Evolutionary conservation across 2,329 filamentous ascomycete species (phyloP).

Genomic region (Colletotrichum sansevieriae): DNA sequence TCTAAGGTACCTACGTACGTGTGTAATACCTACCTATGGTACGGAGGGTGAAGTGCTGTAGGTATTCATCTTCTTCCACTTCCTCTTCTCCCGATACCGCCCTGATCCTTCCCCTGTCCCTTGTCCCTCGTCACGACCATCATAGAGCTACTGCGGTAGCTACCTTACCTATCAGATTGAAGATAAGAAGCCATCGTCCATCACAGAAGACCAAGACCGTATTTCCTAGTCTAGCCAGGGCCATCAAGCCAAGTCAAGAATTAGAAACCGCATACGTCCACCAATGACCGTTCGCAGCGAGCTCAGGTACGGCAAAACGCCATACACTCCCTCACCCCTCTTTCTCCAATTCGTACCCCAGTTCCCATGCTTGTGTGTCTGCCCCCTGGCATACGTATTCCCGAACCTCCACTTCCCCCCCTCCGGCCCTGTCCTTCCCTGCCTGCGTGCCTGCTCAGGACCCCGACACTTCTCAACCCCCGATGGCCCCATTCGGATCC

Average conservation of each 20-base stretch:
- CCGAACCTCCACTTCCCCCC: not conserved
- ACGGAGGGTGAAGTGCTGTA: not conserved
- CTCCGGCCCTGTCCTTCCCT: not conserved
- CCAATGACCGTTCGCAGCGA: constrained; percentile 18
- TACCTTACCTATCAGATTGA: too few relatives aligned
- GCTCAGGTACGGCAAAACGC: constrained; percentile 28
- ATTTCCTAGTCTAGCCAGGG: constrained; percentile 4
- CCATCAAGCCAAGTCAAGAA: constrained; percentile 18
- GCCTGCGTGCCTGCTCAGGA: not conserved
- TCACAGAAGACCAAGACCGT: not conserved
- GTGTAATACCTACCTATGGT: not conserved
- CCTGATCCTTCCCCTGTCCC: not conserved
- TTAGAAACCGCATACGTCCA: constrained; percentile 30
- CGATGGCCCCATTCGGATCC: constrained; percentile 22
- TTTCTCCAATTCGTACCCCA: constrained; percentile 2
- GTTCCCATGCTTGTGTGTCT: not conserved
- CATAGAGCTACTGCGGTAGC: too few relatives aligned
- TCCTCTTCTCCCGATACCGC: constrained; percentile 29
- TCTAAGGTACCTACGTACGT: too few relatives aligned
- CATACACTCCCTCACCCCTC: not conserved
- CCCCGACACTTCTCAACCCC: constrained; percentile 35
- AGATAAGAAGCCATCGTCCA: too few relatives aligned
- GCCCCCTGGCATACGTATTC: not conserved
- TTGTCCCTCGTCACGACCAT: not conserved
- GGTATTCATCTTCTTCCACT: not conserved